phyloP scores from a whole-genome alignment of 192 early-diverging fungal species.

The Mortierella hygrophila region DNA sequence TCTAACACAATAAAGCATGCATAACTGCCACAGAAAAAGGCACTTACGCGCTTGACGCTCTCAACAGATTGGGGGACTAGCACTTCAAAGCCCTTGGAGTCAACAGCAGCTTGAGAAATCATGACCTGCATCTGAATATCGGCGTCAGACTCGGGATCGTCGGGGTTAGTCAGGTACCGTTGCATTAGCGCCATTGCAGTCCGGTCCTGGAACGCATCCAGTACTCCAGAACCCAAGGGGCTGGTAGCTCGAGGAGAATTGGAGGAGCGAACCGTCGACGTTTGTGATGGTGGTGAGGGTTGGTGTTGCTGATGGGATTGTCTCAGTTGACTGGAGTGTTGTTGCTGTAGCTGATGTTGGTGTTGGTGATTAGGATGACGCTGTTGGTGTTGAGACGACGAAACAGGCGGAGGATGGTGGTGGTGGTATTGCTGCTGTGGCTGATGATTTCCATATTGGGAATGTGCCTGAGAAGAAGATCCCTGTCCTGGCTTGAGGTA shows the following conservation, averaged over 20 bases:
- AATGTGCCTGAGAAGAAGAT: background rate
- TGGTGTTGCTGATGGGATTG: background rate
- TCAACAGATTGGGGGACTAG: conserved; percentile 67
- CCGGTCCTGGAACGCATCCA: conserved; percentile 28
- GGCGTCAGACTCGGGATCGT: conserved; percentile 53
- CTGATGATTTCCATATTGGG: background rate
- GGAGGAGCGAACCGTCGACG: background rate
- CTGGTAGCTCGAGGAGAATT: conserved; percentile 7
- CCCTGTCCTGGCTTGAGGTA: background rate
- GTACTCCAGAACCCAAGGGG: background rate
- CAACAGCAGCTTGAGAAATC: conserved; percentile 67
- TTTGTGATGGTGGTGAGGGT: background rate
- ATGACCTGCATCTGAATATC: conserved; percentile 64
- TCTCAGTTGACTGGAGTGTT: background rate
- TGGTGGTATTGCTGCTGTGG: conserved; percentile 1
- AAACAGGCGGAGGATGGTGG: background rate
- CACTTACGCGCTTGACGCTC: conserved; percentile 64
- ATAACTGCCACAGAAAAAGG: background rate
- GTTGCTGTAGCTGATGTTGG: conserved; percentile 6
- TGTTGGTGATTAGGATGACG: conserved; percentile 5
- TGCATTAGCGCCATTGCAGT: conserved; percentile 54
- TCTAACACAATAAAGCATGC: background rate
- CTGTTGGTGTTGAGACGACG: background rate
- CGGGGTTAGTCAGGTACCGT: conserved; percentile 26
- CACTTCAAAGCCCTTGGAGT: conserved; percentile 66